Evolutionary conservation across 345 rosid species (phyloP).

Genomic region (Aquilaria malaccensis): DNA sequence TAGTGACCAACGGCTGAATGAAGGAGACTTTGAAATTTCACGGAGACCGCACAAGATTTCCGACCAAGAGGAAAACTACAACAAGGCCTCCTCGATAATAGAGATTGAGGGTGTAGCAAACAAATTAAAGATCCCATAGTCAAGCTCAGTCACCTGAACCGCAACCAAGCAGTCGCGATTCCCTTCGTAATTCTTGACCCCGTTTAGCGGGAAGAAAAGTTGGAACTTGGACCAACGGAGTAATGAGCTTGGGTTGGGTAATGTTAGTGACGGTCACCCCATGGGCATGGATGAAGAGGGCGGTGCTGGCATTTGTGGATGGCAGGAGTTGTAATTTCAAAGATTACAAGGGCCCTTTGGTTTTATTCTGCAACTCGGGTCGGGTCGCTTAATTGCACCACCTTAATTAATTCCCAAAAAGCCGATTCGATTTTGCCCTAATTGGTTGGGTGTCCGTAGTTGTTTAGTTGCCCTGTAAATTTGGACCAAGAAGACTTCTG

Average conservation of each 20-base stretch:
- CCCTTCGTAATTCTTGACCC: conserved; percentile 24
- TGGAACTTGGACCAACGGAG: conserved; percentile 16
- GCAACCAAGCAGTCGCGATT: conserved; percentile 14
- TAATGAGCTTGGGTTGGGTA: conserved; percentile 15
- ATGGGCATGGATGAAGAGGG: conserved; percentile 23
- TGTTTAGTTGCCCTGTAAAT: too few species aligned
- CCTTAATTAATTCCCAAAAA: too few species aligned
- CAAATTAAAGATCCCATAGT: not conserved
- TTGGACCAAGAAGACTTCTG: too few species aligned
- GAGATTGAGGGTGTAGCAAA: conserved; percentile 2
- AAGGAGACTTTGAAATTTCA: conserved; percentile 9
- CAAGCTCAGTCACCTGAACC: not conserved
- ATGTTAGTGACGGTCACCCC: conserved; percentile 21
- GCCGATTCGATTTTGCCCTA: too few species aligned
- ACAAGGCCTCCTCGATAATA: not conserved
- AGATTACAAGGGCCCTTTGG: too few species aligned
- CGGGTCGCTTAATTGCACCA: too few species aligned
- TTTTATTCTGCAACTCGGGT: too few species aligned
- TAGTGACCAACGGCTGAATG: conserved; percentile 7
- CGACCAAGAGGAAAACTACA: conserved; percentile 1
- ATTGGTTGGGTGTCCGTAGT: too few species aligned
- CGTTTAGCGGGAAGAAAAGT: conserved; percentile 35
- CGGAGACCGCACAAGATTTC: conserved; percentile 12
- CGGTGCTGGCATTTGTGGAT: not conserved
- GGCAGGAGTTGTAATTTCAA: too few species aligned